Conservation (phyloP, 1,284 basidiomycete genomes). For the Rhodotorula sp. region DNA sequence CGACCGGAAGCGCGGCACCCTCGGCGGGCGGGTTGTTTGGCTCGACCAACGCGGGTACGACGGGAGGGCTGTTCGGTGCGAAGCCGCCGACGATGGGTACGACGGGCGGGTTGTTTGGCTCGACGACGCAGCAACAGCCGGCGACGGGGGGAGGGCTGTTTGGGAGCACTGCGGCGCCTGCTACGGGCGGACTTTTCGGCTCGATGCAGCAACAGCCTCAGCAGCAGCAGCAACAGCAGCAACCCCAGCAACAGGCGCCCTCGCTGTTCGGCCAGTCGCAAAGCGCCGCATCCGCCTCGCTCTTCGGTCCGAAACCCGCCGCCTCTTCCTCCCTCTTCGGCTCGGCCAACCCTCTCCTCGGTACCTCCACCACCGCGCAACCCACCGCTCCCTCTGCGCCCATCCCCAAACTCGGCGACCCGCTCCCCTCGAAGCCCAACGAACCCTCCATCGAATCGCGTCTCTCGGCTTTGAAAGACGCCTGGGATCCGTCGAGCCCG, state of each 20-base stretch:
- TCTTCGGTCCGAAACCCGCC: conserved; percentile 35
- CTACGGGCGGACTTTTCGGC: conserved; percentile 10
- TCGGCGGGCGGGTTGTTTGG: conserved; percentile 8
- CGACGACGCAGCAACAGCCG: not conserved
- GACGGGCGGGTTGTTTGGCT: conserved; percentile 11
- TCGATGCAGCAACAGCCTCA: not conserved
- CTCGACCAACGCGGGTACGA: not conserved
- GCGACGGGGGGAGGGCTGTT: conserved; percentile 1
- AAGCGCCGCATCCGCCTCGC: conserved; percentile 30
- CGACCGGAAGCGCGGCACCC: not conserved
- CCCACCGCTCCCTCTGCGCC: not conserved
- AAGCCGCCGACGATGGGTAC: not conserved
- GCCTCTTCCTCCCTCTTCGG: conserved; percentile 6
- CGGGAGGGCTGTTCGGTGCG: not conserved
- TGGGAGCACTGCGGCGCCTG: conserved; percentile 1
- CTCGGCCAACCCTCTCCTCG: conserved; percentile 2
- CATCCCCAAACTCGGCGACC: conserved; percentile 35
- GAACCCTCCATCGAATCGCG: conserved; percentile 29
- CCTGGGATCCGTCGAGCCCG: conserved; percentile 28
- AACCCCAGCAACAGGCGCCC: conserved; percentile 7
- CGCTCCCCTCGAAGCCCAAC: conserved; percentile 11
- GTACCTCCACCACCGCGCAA: not conserved
- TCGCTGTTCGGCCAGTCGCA: conserved; percentile 39
- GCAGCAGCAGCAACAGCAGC: not conserved
- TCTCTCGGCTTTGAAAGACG: conserved; percentile 22